A percentile compares a stretch with the other conserved stretches of the same genome.
Evolutionary conservation across 768 basidiomycete species (phyloP).

Genomic region (Psilocybe cyanescens): DNA sequence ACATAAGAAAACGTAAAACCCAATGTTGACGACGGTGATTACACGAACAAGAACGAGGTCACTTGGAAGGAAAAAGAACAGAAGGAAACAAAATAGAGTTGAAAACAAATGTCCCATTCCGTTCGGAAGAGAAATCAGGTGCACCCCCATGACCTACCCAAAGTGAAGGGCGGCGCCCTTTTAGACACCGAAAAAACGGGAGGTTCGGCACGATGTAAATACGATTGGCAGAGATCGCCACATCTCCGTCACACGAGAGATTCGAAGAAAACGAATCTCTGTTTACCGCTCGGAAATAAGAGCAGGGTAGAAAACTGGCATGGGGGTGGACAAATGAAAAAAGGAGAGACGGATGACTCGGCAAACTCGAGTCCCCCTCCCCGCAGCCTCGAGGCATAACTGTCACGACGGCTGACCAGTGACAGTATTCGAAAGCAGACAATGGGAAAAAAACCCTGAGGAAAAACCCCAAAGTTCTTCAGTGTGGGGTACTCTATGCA

Average conservation of each 20-base stretch:
- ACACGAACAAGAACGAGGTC: background rate
- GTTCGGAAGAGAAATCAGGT: background rate
- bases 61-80: background rate
- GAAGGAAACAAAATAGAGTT: background rate
- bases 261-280: background rate
- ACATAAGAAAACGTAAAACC: background rate
- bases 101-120: background rate
- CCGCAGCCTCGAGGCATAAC: background rate
- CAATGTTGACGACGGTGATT: background rate
- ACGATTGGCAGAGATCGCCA: background rate
- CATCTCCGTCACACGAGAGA: background rate
- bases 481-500: background rate
- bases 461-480: background rate
- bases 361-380: conserved; percentile 10
- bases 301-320: background rate
- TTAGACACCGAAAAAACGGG: background rate
- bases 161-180: background rate
- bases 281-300: background rate
- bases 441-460: background rate
- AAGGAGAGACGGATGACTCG: conserved; percentile 4
- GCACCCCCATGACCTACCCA: background rate
- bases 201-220: background rate
- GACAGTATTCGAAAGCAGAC: background rate
- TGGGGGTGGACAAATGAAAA: background rate
- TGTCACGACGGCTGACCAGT: background rate